Base-by-base conservation (phyloP, 202 grass and related monocot species). In the Digitaria exilis region DNA sequence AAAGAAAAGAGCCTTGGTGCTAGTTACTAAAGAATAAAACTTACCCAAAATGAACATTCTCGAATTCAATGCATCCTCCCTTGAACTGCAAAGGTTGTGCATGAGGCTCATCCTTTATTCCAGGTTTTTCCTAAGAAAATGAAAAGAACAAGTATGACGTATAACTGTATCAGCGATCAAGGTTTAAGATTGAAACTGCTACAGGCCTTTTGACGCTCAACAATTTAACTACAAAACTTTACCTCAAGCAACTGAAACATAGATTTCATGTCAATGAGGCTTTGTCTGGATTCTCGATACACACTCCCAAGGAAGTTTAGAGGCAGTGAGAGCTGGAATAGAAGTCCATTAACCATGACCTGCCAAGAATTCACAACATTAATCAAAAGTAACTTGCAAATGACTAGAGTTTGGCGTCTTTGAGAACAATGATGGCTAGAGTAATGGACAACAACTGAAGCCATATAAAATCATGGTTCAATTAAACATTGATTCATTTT, bases 201-300 rank as follows among this genome's bases (percentile, higher is more conserved):
- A 60, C 58, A 89, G 21, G 6, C 15, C 37, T 68, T 75, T 71
- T 31, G 17, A 58, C 42, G 50, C 49, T 37, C 30, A n/a, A 80
- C 46, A 81, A 46, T 44, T 74, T 39, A 30, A 64, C 43, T 63
- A 87, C 60, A 79, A 29, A 51, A 14, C 52, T 77, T 80, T 72
- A 97, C 96, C 96, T 98, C 93, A 64, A 98, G 93, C 83, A 98
- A 92, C 49, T 98, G 93, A 88, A 98, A 98, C 96, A 98, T 94
- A 50, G 91, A 89, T 55, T 98, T 96, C 96, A 98, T 92, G 86
- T 98, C 96, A 81, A 98, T 94, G 55, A 98, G 88, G 79, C 96
- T 98, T 85, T 98, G 96, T 85, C 96, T 96, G 85, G 93, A 88
- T 87, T 98, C 96, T 88, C 96, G 85, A 65, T 98, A 98, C 74